A percentile compares a stretch with the other conserved stretches of the same genome.
These are phyloP conservation scores for Phytophthora vignae DNA, from an alignment of 352 stramenopile genomes.

Conservation along the genomic window DNA sequence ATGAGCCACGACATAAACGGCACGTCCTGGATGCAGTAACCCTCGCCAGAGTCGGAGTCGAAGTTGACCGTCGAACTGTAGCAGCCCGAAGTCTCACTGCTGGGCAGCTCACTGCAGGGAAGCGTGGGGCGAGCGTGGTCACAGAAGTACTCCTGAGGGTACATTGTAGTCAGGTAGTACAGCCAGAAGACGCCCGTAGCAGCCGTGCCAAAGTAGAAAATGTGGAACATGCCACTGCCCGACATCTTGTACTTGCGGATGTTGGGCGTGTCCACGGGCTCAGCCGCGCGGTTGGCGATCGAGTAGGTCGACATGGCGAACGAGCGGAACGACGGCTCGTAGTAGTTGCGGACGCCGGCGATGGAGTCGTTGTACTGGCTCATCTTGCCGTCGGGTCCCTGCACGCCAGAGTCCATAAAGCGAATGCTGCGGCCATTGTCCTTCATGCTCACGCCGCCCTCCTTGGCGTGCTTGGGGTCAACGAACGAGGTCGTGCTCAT, in stretches of 20 bases:
- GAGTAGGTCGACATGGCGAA: slow-evolving; percentile 92
- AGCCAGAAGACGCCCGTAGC: slow-evolving; percentile 81
- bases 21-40: slow-evolving; percentile 82
- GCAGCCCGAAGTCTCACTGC: slow-evolving; percentile 55
- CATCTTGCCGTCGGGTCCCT: slow-evolving; percentile 87
- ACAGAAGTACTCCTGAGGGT: slow-evolving; percentile 86
- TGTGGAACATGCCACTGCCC: slow-evolving; percentile 82
- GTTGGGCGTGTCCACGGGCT: slow-evolving; percentile 89
- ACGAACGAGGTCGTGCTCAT: slow-evolving; percentile 90
- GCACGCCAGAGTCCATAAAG: slow-evolving; percentile 88
- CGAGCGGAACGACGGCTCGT: slow-evolving; percentile 90
- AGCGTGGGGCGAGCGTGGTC: slow-evolving; percentile 75
- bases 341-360: slow-evolving; percentile 78
- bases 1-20: slow-evolving; percentile 79
- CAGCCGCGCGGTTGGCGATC: slow-evolving; percentile 87
- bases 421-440: slow-evolving; percentile 84
- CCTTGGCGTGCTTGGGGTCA: slow-evolving; percentile 84
- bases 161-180: slow-evolving; percentile 82
- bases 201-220: slow-evolving; percentile 85
- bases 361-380: slow-evolving; percentile 87
- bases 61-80: slow-evolving; percentile 83
- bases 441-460: slow-evolving; percentile 75
- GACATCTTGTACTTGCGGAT: slow-evolving; percentile 94
- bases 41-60: slow-evolving; percentile 61
- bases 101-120: slow-evolving; percentile 65